Evolutionary conservation across 768 basidiomycete species (phyloP).

Genomic region (Serpula lacrymans): DNA sequence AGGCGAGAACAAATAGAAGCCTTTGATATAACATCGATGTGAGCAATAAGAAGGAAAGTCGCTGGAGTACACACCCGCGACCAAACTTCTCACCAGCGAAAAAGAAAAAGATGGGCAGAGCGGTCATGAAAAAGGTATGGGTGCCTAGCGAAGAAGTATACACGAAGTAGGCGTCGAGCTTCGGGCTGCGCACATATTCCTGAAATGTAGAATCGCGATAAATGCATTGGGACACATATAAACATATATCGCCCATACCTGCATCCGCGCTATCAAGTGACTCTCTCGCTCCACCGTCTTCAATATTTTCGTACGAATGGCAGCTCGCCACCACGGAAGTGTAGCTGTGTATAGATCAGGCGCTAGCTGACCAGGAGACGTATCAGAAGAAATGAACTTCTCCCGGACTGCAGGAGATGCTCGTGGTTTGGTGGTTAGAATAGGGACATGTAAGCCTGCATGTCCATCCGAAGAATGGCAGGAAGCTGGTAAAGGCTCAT

Average conservation of each 20-base stretch:
- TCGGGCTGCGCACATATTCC: slow-evolving; percentile 57
- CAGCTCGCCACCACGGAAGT: slow-evolving; percentile 64
- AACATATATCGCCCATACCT: too few species aligned
- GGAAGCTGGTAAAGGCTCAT: too few species aligned
- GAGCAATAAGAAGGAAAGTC: slow-evolving; percentile 6
- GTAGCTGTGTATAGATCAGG: slow-evolving; percentile 63
- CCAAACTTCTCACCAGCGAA: slow-evolving; percentile 76
- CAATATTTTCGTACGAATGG: slow-evolving; percentile 52
- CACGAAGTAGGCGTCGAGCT: slow-evolving; percentile 79
- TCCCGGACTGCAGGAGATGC: not conserved
- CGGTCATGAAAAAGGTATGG: slow-evolving; percentile 91
- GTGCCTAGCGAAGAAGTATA: slow-evolving; percentile 79
- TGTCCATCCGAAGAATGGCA: too few species aligned
- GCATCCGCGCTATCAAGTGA: slow-evolving; percentile 57
- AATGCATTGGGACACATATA: not conserved
- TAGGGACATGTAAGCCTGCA: not conserved
- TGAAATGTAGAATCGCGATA: slow-evolving; percentile 13
- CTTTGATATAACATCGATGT: slow-evolving; percentile 33
- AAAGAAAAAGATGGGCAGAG: slow-evolving; percentile 84
- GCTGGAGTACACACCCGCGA: slow-evolving; percentile 53
- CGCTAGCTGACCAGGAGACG: slow-evolving; percentile 14
- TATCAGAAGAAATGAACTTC: not conserved
- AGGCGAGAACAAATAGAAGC: slow-evolving; percentile 63
- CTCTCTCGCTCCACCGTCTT: slow-evolving; percentile 57
- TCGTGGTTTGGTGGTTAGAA: not conserved